These are phyloP conservation scores for Basidiobolus meristosporus DNA, from an alignment of 371 early-diverging fungal genomes.

Conservation along the genomic window DNA sequence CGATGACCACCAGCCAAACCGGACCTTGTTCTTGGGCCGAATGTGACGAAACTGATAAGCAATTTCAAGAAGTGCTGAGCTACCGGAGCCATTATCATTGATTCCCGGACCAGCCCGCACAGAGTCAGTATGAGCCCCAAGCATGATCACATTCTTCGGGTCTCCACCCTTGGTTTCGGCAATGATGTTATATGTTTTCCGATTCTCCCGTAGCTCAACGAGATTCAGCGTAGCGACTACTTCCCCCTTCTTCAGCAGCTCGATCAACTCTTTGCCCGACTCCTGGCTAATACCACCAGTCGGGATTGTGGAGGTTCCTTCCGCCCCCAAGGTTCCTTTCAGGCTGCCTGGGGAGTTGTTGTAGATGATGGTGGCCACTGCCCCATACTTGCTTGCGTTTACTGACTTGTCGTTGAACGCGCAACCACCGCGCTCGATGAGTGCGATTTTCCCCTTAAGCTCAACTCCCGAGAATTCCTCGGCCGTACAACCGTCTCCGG, in stretches of 20 bases:
- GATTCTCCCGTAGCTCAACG: too few species aligned
- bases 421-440: constrained; percentile 41
- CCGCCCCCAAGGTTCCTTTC: background rate
- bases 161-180: too few species aligned
- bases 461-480: constrained; percentile 1
- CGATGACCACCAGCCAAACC: constrained; percentile 55
- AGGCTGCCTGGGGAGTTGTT: constrained; percentile 14
- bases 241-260: too few species aligned
- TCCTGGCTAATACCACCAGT: too few species aligned
- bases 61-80: constrained; percentile 39
- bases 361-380: constrained; percentile 28
- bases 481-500: too few species aligned
- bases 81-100: constrained; percentile 51
- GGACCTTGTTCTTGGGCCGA: constrained; percentile 16
- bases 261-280: too few species aligned
- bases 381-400: constrained; percentile 35
- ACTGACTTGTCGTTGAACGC: constrained; percentile 18
- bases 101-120: constrained; percentile 47
- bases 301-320: too few species aligned
- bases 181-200: too few species aligned
- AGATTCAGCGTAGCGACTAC: too few species aligned
- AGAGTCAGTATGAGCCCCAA: constrained; percentile 22
- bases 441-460: constrained; percentile 24
- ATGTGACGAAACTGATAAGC: constrained; percentile 15
- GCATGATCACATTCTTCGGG: constrained; percentile 4